Percentiles rank a stretch among this genome's conserved stretches.
phyloP scores from a whole-genome alignment of 257 asterid genomes.

The Jasminum sambac region DNA sequence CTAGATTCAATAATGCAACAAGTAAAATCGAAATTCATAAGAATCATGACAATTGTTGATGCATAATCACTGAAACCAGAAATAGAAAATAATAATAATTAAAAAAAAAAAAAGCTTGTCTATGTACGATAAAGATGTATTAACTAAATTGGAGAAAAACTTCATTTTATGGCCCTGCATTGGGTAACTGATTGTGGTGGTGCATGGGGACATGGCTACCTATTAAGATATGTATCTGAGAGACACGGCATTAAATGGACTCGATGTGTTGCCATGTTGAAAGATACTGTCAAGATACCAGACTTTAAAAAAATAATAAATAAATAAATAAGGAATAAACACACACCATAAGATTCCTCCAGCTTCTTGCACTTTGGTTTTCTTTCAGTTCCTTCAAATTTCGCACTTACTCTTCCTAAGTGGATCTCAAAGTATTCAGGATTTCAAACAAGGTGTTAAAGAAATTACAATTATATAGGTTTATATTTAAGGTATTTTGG shows the following conservation, averaged over 20 bases:
- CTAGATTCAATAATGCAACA: constrained; percentile 7
- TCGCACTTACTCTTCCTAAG: constrained; percentile 5
- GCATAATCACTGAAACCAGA: background rate
- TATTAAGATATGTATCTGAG: background rate
- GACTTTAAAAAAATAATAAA: background rate
- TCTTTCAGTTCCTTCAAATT: background rate
- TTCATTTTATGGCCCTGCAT: no score
- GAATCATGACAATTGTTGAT: background rate
- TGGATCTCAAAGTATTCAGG: background rate
- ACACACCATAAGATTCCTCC: background rate
- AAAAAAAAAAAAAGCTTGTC: background rate
- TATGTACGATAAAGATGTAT: background rate
- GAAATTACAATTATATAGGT: no score
- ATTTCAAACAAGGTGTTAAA: no score
- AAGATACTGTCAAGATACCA: background rate
- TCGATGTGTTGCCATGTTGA: background rate
- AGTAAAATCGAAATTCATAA: background rate
- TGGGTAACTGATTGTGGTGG: background rate
- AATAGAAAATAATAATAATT: background rate
- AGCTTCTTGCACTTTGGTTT: constrained; percentile 1
- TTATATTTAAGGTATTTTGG: no score
- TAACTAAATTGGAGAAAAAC: no score
- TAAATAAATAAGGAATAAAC: no score
- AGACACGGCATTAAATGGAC: background rate
- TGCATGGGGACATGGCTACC: background rate